Evolutionary conservation across 345 rosid species (phyloP), one percentile per base, ranked within the genome.

Genomic region (Boechera divaricarpa): DNA sequence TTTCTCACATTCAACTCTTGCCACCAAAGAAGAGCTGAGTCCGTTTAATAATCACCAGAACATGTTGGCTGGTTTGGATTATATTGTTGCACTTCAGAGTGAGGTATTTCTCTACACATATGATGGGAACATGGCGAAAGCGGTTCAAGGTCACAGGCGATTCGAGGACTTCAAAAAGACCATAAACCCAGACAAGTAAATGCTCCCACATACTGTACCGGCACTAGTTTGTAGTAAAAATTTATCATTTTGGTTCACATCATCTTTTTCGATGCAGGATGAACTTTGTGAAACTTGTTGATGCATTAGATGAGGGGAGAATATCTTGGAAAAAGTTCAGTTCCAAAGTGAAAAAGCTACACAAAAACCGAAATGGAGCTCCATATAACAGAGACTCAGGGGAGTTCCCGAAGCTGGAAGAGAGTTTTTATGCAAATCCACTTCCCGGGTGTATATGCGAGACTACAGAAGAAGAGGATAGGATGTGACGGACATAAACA

Each of bases 61-160:
- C 75, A 92, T 92, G 98, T 77, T 94, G 79, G 98, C 97, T 54
- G 97, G 97, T 67, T 79, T 94, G 69, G 99, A 95, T 80, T 90
- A 95, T 61, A 82, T 85, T 21, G 92, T 95, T 63, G 99, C 99
- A 38, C 89, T 92, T 80, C 84, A 92, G 65, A 92, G 99, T 72
- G 96, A 86, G 38, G 94, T 85, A 12, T 90, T 95, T 85, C 84
- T 92, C 61, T 90, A 90, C 69, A 94, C 98, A 1, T 94, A 92
- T 38, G 92, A 94, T 28, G 97, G 98, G 70, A 94, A 94, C 80
- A 92, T 94, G 98, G 98, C 98, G 21, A 94, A 94, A 88, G 97
- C 98, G 13, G 93, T 92, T 64, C 92, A 94, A 82, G 97, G 97
- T 77, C 98, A 94, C 73, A 79, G 98, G 80, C 82, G 95, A 58